These are phyloP conservation scores for Lachnellula arida DNA, from an alignment of 2,329 filamentous ascomycete species.

Conservation along the genomic window DNA sequence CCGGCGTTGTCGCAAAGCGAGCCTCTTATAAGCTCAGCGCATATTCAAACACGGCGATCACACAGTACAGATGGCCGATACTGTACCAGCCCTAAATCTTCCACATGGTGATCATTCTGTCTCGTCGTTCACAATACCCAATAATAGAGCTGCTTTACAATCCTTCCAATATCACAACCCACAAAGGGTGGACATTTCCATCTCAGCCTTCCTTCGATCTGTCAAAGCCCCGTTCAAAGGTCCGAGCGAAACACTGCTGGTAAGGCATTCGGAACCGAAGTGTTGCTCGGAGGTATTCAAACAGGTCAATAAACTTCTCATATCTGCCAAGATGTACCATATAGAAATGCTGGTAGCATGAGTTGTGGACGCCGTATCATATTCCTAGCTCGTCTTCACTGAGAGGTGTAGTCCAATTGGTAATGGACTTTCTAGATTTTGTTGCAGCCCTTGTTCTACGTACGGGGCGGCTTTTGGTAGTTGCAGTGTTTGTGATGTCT, in stretches of 20 bases:
- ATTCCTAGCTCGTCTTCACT: conserved; percentile 30
- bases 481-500: conserved; percentile 15
- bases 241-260: neutral
- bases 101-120: neutral
- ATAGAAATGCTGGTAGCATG: neutral
- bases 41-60: neutral
- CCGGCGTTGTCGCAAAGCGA: neutral
- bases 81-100: neutral
- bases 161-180: neutral
- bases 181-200: neutral
- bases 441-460: conserved; percentile 1
- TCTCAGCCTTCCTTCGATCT: neutral
- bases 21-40: neutral
- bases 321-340: neutral
- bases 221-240: neutral
- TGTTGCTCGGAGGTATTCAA: too few relatives aligned
- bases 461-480: conserved; percentile 1
- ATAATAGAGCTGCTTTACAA: neutral
- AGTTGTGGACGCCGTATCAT: conserved; percentile 12
- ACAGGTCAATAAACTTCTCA: too few relatives aligned
- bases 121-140: neutral
- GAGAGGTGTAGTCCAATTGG: neutral
- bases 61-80: neutral
- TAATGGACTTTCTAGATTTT: conserved; percentile 1
- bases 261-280: neutral